Base-by-base conservation (phyloP, 768 basidiomycete genomes). In the Xerocomellus intermedius region DNA sequence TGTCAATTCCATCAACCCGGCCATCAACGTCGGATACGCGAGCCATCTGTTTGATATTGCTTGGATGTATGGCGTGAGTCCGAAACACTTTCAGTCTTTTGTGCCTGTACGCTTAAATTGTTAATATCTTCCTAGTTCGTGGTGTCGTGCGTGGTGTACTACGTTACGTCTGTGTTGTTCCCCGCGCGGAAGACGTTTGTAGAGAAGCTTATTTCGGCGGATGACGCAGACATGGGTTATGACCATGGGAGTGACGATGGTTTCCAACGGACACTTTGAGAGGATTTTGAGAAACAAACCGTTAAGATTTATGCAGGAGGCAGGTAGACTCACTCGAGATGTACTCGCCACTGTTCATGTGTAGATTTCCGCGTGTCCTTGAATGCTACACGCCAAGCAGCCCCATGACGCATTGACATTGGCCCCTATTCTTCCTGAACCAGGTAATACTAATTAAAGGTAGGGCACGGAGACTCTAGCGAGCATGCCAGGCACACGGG, bases 51-150 rank as follows among this genome's bases (percentile, higher is more conserved):
- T 86, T 64, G 82, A 88, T 64, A 77, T 93, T 54, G 81, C 87
- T 3, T 94, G 88, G 84, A 65, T 94, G 26, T 89, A 86, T 60
- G 88, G 88, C 51, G 88, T 91, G 68, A 50, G 84, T 73, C n/a
- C 32, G 9, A 36, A 21, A 35, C n/a, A 4, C 22, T 41, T 28
- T 42, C 13, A 26, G 39, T 54, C 6, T 22, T 33, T 19, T 19
- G 21, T 22, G 28, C 30, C 9, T 9, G 22, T 26, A 33, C 16
- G 48, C 42, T 24, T 26, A 17, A 8, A 32, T 9, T 19, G 28
- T 19, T 16, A 30, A 48, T 24, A 14, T 1, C 16, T 42, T 14
- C 4, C 21, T 35, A 70, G 71, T 71, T 71, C 8, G 48, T 67
- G 16, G 62, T 71, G 22, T 58, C 67, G 36, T 64, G 57, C 12